These are phyloP conservation scores for Fusarium sp. DNA, from an alignment of 2,329 filamentous ascomycete genomes.

Conservation along the genomic window DNA sequence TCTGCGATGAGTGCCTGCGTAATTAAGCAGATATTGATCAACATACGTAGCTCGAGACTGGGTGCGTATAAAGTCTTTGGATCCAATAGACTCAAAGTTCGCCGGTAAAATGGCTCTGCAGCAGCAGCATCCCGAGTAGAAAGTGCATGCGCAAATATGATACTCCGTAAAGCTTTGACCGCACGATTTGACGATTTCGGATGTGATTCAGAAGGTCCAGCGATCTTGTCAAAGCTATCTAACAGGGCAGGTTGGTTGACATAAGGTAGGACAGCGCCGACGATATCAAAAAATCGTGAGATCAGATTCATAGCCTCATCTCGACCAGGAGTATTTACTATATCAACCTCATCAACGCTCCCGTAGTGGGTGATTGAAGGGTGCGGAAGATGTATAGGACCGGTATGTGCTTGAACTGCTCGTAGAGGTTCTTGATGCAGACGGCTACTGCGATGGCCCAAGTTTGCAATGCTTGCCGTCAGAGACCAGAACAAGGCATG, in stretches of 20 bases:
- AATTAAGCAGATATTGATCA: neutral
- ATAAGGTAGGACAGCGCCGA: constrained; percentile 45
- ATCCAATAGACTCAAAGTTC: constrained; percentile 42
- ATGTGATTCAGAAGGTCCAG: neutral
- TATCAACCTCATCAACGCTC: neutral
- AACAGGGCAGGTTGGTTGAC: constrained; percentile 40
- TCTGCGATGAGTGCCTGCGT: neutral
- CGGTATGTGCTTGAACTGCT: neutral
- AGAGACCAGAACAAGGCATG: constrained; percentile 48
- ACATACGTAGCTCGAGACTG: constrained; percentile 8
- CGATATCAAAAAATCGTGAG: constrained; percentile 45
- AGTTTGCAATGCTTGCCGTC: constrained; percentile 44
- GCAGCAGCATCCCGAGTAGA: constrained; percentile 28
- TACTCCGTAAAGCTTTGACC: constrained; percentile 39
- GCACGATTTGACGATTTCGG: neutral
- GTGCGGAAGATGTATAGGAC: neutral
- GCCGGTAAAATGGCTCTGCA: constrained; percentile 46
- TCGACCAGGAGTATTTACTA: constrained; percentile 18
- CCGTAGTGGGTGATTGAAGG: neutral
- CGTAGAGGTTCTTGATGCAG: constrained; percentile 1
- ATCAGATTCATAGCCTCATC: constrained; percentile 14
- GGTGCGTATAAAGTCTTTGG: constrained; percentile 40
- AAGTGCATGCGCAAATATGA: constrained; percentile 47
- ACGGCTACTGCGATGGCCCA: constrained; percentile 33
- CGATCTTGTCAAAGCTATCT: constrained; percentile 31